Conservation (phyloP, 2,329 filamentous ascomycete genomes). For the Dothideomycetes sp. region DNA sequence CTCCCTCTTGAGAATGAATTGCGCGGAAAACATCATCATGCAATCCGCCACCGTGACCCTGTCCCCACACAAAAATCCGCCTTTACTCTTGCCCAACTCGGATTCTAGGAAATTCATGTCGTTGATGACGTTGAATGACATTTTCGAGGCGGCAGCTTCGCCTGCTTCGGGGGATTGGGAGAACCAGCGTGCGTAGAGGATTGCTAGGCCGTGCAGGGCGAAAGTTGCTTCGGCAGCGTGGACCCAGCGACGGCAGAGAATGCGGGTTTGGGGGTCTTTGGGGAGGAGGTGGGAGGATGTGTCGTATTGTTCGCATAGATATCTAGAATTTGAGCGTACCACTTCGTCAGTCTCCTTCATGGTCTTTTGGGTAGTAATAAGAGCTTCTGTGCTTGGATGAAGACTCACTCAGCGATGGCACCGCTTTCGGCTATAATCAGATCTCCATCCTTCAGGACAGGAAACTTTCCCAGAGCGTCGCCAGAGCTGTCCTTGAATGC, state of each 20-base stretch:
- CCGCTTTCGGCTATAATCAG: constrained; percentile 37
- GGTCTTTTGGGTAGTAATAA: too few species aligned
- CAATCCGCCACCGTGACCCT: constrained; percentile 36
- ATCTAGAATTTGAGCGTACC: constrained; percentile 29
- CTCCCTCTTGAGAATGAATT: constrained; percentile 32
- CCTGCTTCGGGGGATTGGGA: constrained; percentile 22
- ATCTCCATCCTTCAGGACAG: constrained; percentile 34
- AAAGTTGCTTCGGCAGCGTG: constrained; percentile 41
- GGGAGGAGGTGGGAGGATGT: constrained; percentile 30
- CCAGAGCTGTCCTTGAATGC: constrained; percentile 35
- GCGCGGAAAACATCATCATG: constrained; percentile 36
- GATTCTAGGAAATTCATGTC: constrained; percentile 38
- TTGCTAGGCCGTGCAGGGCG: constrained; percentile 35
- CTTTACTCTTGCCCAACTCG: constrained; percentile 31
- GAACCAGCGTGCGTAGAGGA: constrained; percentile 37
- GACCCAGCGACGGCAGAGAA: constrained; percentile 35
- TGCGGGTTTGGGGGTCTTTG: constrained; percentile 26
- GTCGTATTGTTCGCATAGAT: constrained; percentile 40
- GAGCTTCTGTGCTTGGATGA: background rate
- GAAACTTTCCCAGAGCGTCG: constrained; percentile 38
- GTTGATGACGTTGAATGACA: constrained; percentile 36
- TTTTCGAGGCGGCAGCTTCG: constrained; percentile 24
- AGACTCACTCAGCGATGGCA: constrained; percentile 39
- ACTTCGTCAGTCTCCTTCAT: too few species aligned
- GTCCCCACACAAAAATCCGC: constrained; percentile 35